Percentiles rank a stretch among this genome's conserved stretches.
Conservation (phyloP, 495 filamentous ascomycete genomes). For the Aspergillus indologenus region DNA sequence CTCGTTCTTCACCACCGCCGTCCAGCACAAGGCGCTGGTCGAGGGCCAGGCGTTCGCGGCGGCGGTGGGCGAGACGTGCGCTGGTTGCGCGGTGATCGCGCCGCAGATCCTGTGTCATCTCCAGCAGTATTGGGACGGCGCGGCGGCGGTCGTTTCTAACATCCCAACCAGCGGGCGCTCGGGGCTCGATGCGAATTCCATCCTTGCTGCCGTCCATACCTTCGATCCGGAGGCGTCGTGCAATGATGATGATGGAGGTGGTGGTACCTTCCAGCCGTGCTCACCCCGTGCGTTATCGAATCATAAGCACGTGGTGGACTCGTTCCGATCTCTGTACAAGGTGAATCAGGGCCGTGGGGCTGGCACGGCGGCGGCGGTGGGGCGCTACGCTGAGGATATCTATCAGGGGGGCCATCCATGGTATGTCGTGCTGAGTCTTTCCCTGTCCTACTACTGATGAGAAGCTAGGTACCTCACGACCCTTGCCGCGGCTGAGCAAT, state of each 20-base stretch:
- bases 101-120: slow-evolving; percentile 51
- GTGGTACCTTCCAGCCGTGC: slow-evolving; percentile 48
- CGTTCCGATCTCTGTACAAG: slow-evolving; percentile 48
- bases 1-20: slow-evolving; percentile 60
- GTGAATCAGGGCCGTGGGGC: slow-evolving; percentile 38
- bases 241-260: slow-evolving; percentile 26
- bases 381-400: slow-evolving; percentile 65
- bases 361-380: slow-evolving; percentile 58
- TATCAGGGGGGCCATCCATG: slow-evolving; percentile 66
- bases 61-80: slow-evolving; percentile 38
- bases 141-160: slow-evolving; percentile 38
- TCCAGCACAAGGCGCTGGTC: slow-evolving; percentile 56
- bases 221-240: slow-evolving; percentile 51
- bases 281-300: slow-evolving; percentile 45
- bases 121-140: slow-evolving; percentile 46
- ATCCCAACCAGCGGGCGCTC: slow-evolving; percentile 39
- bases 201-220: slow-evolving; percentile 43
- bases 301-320: slow-evolving; percentile 48
- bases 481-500: slow-evolving; percentile 38
- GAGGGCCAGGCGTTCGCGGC: slow-evolving; percentile 60
- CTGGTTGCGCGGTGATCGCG: slow-evolving; percentile 43
- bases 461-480: slow-evolving; percentile 33
- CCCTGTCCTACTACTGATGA: background rate
- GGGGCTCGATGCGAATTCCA: slow-evolving; percentile 47
- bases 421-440: slow-evolving; percentile 9